Evolutionary conservation across 2,329 filamentous ascomycete species (phyloP), one percentile per base, ranked within the genome.

Genomic region (Beauveria australis): DNA sequence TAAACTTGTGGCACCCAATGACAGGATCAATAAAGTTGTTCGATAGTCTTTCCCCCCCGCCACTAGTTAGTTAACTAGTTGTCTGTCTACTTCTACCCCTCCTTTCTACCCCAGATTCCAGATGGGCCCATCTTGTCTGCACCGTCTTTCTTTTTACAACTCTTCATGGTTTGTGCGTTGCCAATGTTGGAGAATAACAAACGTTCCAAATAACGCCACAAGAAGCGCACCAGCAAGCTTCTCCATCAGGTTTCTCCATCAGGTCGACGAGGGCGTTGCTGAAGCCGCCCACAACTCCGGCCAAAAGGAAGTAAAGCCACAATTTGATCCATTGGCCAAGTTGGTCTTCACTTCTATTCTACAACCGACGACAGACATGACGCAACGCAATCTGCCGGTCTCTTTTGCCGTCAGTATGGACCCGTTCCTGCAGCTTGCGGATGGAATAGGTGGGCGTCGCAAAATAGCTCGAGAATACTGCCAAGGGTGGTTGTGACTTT

Each of bases 221-320:
- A 9, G 28, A 30, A 12, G 44, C 10, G 22, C 3, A 22, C 22
- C 22, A 41, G 40, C 40, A 41, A n/a, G 28, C 28, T 30, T 30
- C n/a, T 30, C 28, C 28, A 30, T 3, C 28, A 30, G 28, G 28
- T 30, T n/a, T n/a, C n/a, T 30, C 28, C 28, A 30, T 3, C 28
- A 30, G 28, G 28, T 30, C 3, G 28, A 30, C 9, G 28, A 10
- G 9, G 28, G 28, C 9, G 9, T 5, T 14, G 30, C 14, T 19
- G 19, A 14, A 19, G 30, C 9, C 16, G 44, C 30, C 37, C 47
- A 24, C 37, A n/a, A 18, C 18, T 9, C 41, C 57, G 57, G 57
- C 28, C 57, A 47, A 59, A 46, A 2, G 57, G 57, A 59, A 53
- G 57, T 40, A 22, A 22, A 59, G 48, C 57, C 48, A 46, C 57